Base-by-base conservation (phyloP, 345 rosid species). In the Chamaenerion angustifolium region DNA sequence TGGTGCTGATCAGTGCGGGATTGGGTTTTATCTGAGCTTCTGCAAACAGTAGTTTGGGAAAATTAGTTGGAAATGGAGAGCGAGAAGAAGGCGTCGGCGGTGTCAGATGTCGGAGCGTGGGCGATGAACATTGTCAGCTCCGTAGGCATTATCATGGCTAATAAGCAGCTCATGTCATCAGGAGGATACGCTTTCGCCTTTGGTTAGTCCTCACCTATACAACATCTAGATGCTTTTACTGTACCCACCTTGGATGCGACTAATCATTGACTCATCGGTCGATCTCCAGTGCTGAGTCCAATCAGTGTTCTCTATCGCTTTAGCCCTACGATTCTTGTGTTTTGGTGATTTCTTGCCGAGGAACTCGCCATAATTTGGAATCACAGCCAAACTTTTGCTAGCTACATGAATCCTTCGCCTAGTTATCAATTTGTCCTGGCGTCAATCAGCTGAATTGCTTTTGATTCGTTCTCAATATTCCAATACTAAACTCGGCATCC, bases 31-130 rank as follows among this genome's bases (percentile, higher is more conserved):
- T 16, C n/a, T 16, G 51, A 23, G 23, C 1, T 21, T 21, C 25
- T 21, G 25, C 25, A 21, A 31, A 7, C 37, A 5, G 37, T 31
- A 7, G 37, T 31, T 31, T 31, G 3, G 37, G 8, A 8, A 31
- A 7, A 31, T 7, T 3, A 16, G 9, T 12, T 31, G 65, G 48
- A 46, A 56, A 64, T 65, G 77, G 87, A 77, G 79, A 57, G 43
- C 61, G 82, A 80, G 78, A 73, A 70, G 77, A 85, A 75, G 51
- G 62, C 71, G 59, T 66, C 86, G 55, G 55, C 84, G 11, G 89
- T 90, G 12, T 90, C 98, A 0, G 85, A 90, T 61, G 76, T 80
- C 11, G 95, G 98, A 14, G 96, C 98, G 1, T 90, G 96, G 98
- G 94, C 73, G 41, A 83, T 86, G 96, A 90, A 89, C 56, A 76